Conservation (phyloP, 306 rosid genomes). For the Echinosophora koreensis region DNA sequence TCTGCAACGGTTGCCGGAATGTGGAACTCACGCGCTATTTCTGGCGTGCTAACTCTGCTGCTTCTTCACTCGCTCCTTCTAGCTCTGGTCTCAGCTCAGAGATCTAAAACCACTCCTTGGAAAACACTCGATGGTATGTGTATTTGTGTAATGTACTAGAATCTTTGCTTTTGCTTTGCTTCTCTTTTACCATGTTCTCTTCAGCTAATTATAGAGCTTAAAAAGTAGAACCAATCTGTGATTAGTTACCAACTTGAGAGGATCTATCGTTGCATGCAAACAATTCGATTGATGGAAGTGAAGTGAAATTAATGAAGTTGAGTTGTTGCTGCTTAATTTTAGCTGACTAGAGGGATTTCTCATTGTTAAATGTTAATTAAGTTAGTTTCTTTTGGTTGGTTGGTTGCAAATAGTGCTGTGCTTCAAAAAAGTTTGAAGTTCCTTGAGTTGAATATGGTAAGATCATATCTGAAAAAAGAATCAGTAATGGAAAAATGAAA, state of each 20-base stretch:
- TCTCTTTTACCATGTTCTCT: neutral
- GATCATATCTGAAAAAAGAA: neutral
- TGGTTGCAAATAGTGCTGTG: neutral
- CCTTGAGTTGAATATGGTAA: neutral
- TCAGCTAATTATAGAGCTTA: neutral
- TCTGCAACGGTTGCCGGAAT: conserved; percentile 53
- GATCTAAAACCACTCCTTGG: conserved; percentile 65
- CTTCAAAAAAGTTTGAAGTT: conserved; percentile 25
- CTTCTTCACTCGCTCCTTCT: conserved; percentile 53
- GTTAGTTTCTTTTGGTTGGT: neutral
- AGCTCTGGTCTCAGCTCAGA: conserved; percentile 74
- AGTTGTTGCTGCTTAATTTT: neutral
- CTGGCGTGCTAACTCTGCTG: conserved; percentile 50
- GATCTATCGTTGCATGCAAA: conserved; percentile 31
- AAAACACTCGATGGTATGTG: conserved; percentile 69
- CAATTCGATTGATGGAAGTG: conserved; percentile 2
- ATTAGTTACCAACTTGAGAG: neutral
- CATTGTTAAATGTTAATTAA: neutral
- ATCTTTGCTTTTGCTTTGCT: neutral
- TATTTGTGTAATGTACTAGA: conserved; percentile 18
- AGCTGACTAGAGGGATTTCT: neutral
- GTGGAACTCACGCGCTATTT: conserved; percentile 68
- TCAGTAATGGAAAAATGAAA: neutral
- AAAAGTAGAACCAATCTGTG: neutral
- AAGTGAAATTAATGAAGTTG: conserved; percentile 5